Conservation (phyloP, 768 basidiomycete genomes). For the Leucocoprinus leucothites region DNA sequence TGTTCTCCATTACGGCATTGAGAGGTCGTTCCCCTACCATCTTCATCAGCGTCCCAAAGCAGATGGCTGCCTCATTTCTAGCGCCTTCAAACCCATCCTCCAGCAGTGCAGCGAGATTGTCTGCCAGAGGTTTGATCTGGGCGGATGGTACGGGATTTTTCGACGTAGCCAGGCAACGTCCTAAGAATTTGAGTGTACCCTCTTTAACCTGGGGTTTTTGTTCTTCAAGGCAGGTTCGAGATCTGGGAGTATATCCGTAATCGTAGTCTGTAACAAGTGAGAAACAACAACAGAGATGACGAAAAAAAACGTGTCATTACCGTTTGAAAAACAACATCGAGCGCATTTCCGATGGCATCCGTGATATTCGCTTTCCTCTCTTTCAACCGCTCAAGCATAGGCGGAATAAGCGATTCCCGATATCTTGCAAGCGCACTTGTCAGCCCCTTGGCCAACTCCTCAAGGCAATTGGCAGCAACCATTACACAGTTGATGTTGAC, state of each 20-base stretch:
- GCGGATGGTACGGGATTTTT: constrained; percentile 63
- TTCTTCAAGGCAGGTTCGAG: constrained; percentile 71
- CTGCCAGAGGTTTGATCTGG: constrained; percentile 82
- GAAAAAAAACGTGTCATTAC: constrained; percentile 43
- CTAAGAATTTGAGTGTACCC: constrained; percentile 84
- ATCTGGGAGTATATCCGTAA: constrained; percentile 83
- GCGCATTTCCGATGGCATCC: constrained; percentile 80
- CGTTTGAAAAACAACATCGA: constrained; percentile 85
- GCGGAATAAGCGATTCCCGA: constrained; percentile 66
- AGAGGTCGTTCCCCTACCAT: constrained; percentile 94
- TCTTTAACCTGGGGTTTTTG: constrained; percentile 97
- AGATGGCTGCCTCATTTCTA: constrained; percentile 84
- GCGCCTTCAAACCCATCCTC: constrained; percentile 91
- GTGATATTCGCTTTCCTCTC: constrained; percentile 91
- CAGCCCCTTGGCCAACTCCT: constrained; percentile 82
- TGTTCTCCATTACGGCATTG: constrained; percentile 78
- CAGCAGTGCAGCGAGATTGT: constrained; percentile 67
- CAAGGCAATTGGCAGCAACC: constrained; percentile 79
- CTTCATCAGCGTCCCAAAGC: constrained; percentile 90
- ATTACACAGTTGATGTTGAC: constrained; percentile 96
- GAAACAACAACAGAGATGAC: constrained; percentile 12
- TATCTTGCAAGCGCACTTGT: constrained; percentile 71
- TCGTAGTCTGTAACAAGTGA: constrained; percentile 51
- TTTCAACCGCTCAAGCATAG: constrained; percentile 86
- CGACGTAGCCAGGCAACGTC: constrained; percentile 72